These are phyloP conservation scores for Geosmithia morbida DNA, from an alignment of 2,329 filamentous ascomycete genomes.

Conservation along the genomic window DNA sequence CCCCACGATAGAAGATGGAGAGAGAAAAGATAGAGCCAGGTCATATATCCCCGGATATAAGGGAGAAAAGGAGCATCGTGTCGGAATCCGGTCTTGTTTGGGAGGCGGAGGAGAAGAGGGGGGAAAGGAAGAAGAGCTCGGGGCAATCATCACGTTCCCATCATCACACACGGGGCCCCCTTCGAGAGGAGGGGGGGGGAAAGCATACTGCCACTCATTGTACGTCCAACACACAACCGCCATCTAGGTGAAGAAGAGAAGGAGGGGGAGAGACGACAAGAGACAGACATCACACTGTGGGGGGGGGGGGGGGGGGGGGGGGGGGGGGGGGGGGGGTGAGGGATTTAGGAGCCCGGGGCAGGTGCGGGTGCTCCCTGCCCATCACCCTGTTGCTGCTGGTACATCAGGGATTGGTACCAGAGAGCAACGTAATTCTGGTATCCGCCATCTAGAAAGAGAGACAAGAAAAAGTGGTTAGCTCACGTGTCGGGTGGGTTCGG, in stretches of 20 bases:
- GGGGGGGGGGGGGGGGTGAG: background rate
- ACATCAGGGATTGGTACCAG: constrained; percentile 59
- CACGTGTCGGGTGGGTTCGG: background rate
- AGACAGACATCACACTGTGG: no score
- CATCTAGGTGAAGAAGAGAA: background rate
- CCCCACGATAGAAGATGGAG: no score
- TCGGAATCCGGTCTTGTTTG: no score
- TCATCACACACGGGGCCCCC: no score
- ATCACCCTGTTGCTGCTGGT: constrained; percentile 22
- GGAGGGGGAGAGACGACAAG: background rate
- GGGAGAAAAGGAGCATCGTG: no score
- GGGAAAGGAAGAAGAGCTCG: no score
- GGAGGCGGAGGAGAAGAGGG: no score
- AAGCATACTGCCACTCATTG: background rate
- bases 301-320: no score
- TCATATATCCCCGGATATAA: no score
- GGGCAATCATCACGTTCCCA: no score
- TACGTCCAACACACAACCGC: constrained; percentile 3
- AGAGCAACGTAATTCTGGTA: constrained; percentile 68
- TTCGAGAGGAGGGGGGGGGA: background rate
- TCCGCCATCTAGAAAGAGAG: constrained; percentile 45
- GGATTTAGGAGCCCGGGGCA: constrained; percentile 16
- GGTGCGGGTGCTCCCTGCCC: constrained; percentile 17
- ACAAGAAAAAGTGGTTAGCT: constrained; percentile 6
- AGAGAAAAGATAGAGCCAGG: no score